Base-by-base conservation (phyloP, 179 eudicot species). In the Actinidia polygama region DNA sequence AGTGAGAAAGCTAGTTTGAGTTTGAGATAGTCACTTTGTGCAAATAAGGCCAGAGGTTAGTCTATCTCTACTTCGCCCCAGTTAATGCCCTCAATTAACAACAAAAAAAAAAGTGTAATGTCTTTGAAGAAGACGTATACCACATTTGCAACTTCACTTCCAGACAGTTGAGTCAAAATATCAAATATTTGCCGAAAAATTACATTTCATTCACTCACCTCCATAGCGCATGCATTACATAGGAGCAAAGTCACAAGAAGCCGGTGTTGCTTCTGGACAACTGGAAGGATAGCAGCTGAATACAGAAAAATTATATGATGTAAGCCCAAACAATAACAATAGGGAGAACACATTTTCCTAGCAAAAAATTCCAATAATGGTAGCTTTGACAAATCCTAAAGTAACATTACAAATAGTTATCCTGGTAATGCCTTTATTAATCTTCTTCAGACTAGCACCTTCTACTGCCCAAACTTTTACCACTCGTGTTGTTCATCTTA, bases 201-300 rank as follows among this genome's bases (percentile, higher is more conserved):
- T 10, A 57, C 3, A 58, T 47, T 57, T n/a, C 49, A 61, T 40
- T 16, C 15, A 24, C 85, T 82, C 61, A 96, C 99, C 96, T 96
- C 99, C 99, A 95, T 96, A 76, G 99, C 89, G 69, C 89, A 92
- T 51, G 98, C 99, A 92, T 96, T 96, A 84, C 97, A 93, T 44
- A 95, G 84, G 76, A 96, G 98, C 89, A 96, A 80, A 10, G 99
- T 96, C 85, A 96, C 99, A 44, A 96, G 98, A 64, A 96, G 95
- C 71, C 92, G 98, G 80, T 96, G 99, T 83, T 95, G 99, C 91
- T 94, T 95, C 87, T 96, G 95, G 78, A 96, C 96, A 80, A 96
- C 98, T 58, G 99, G 98, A 73, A 96, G 89, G 74, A 95, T 95
- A 63, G 91, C 81, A 84, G 96, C 99, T 96, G 94, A 50, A 87